Percentiles rank a stretch among this genome's conserved stretches.
phyloP scores from a whole-genome alignment of 2,329 filamentous ascomycete species.

The Bipolaris bicolor region DNA sequence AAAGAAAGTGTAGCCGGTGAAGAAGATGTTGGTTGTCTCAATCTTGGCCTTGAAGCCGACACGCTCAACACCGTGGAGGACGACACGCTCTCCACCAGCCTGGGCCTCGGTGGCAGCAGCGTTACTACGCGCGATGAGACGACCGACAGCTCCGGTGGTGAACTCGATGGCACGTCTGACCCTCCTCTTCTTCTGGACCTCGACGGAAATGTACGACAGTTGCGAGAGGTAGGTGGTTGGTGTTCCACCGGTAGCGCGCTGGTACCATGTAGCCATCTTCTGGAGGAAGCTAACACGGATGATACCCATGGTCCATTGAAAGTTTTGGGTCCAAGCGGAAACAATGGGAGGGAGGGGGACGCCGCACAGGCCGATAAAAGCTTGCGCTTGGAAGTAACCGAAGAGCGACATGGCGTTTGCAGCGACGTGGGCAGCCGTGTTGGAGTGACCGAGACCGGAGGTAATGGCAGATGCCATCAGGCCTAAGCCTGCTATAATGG shows the following conservation, averaged over 20 bases:
- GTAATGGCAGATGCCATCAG: conserved; percentile 85
- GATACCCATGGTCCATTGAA: conserved; percentile 98
- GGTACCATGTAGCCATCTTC: conserved; percentile 91
- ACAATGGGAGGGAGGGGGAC: conserved; percentile 86
- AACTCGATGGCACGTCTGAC: conserved; percentile 38
- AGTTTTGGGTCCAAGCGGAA: conserved; percentile 93
- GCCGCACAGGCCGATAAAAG: conserved; percentile 84
- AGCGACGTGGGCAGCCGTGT: conserved; percentile 92
- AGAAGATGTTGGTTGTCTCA: conserved; percentile 89
- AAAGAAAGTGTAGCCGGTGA: conserved; percentile 90
- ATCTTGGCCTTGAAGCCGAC: conserved; percentile 86
- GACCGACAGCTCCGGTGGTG: conserved; percentile 28
- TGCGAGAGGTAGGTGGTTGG: conserved; percentile 79
- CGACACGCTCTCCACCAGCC: conserved; percentile 45
- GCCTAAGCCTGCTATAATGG: conserved; percentile 83
- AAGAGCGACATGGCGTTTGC: conserved; percentile 94
- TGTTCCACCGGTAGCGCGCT: conserved; percentile 86
- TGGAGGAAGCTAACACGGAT: conserved; percentile 89
- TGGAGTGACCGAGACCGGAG: conserved; percentile 88
- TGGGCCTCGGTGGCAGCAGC: conserved; percentile 51
- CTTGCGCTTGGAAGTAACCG: conserved; percentile 92
- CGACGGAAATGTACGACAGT: conserved; percentile 77
- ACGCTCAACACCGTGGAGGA: conserved; percentile 83
- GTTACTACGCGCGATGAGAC: conserved; percentile 54
- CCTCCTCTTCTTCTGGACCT: conserved; percentile 79